Percentiles rank a stretch among this genome's conserved stretches.
phyloP scores from a whole-genome alignment of 2,329 filamentous ascomycete species.

The Pseudogymnoascus sp. region DNA sequence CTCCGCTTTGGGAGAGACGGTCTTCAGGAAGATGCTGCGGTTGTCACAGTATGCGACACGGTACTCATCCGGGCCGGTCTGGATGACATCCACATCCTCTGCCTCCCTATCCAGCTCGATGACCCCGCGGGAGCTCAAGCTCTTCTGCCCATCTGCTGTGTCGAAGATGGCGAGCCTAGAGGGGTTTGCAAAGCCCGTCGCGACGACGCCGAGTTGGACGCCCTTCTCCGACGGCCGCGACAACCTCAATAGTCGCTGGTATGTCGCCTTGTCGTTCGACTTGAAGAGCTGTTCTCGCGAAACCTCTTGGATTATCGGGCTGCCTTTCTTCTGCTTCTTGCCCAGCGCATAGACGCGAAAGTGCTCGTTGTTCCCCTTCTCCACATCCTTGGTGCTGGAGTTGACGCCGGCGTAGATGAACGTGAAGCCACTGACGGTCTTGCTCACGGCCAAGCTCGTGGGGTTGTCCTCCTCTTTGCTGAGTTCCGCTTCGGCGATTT shows the following conservation, averaged over 20 bases:
- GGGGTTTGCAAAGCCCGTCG: conserved; percentile 66
- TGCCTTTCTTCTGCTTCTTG: conserved; percentile 26
- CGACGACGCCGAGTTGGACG: conserved; percentile 64
- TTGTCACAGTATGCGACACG: conserved; percentile 72
- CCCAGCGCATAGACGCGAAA: conserved; percentile 64
- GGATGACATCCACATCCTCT: conserved; percentile 61
- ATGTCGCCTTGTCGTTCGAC: conserved; percentile 40
- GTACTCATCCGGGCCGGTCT: conserved; percentile 53
- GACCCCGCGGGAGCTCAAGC: conserved; percentile 39
- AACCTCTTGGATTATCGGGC: conserved; percentile 39
- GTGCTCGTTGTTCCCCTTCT: conserved; percentile 73
- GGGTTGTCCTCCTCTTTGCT: conserved; percentile 83
- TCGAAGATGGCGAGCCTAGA: conserved; percentile 77
- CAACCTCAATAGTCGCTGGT: conserved; percentile 51
- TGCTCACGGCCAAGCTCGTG: conserved; percentile 67
- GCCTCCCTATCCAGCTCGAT: conserved; percentile 48
- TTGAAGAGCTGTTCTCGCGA: conserved; percentile 46
- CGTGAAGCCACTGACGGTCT: conserved; percentile 45
- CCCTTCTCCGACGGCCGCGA: conserved; percentile 41
- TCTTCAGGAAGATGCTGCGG: conserved; percentile 56
- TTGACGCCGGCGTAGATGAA: conserved; percentile 73
- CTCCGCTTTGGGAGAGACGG: conserved; percentile 28
- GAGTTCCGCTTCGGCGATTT: conserved; percentile 65
- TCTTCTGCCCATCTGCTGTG: conserved; percentile 45
- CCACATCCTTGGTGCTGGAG: conserved; percentile 62